Evolutionary conservation across 2,329 filamentous ascomycete species (phyloP).

Genomic region (Lasiodiplodia sp.): DNA sequence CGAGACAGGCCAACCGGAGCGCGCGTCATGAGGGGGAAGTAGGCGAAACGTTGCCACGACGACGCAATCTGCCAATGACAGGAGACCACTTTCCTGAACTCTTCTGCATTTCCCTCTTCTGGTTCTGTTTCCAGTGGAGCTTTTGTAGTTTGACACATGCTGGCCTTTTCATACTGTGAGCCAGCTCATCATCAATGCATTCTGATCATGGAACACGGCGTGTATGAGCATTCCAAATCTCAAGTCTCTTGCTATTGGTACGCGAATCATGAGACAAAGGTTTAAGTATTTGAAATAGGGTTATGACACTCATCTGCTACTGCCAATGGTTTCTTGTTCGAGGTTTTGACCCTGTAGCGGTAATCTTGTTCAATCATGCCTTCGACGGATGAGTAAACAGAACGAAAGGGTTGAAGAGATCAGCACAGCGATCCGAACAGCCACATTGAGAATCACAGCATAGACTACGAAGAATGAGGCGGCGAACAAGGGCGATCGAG

Average conservation of each 20-base stretch:
- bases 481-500: neutral
- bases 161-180: neutral
- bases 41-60: no score
- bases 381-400: no score
- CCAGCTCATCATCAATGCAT: neutral
- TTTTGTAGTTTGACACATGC: neutral
- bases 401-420: neutral
- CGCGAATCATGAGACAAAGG: neutral
- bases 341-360: no score
- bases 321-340: no score
- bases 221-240: constrained; percentile 16
- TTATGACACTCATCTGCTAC: neutral
- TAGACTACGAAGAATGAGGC: neutral
- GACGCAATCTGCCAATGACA: no score
- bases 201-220: neutral
- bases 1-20: neutral
- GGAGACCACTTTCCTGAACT: no score
- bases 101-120: neutral
- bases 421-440: neutral
- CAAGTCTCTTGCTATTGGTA: neutral
- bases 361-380: no score
- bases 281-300: neutral
- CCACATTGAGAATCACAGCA: neutral
- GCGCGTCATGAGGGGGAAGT: no score
- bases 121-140: neutral